Conservation (phyloP, 73 alveolate species). For the Paraurostyla sp. region DNA sequence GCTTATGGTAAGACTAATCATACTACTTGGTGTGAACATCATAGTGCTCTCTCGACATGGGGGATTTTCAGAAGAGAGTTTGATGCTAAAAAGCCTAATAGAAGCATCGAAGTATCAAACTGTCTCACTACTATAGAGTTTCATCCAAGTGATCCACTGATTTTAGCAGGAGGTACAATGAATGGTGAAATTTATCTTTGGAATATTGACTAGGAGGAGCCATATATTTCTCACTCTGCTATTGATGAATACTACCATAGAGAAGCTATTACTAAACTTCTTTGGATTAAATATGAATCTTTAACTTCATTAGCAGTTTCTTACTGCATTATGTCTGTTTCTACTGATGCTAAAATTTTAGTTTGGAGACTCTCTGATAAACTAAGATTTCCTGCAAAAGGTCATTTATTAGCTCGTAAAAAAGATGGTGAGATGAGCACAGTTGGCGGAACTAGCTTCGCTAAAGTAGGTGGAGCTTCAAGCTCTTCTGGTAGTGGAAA, state of each 20-base stretch:
- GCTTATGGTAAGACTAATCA: conserved; percentile 84
- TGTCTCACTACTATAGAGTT: conserved; percentile 76
- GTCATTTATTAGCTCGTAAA: conserved; percentile 77
- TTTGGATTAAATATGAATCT: conserved; percentile 74
- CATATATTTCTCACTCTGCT: conserved; percentile 64
- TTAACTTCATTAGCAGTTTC: conserved; percentile 9
- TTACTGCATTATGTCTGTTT: conserved; percentile 42
- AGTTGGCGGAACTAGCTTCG: conserved; percentile 83
- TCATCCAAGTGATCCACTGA: conserved; percentile 83
- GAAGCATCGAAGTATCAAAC: conserved; percentile 70
- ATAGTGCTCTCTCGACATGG: conserved; percentile 82
- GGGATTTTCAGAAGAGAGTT: conserved; percentile 83
- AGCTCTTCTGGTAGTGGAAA: too few relatives aligned
- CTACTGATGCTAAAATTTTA: conserved; percentile 86
- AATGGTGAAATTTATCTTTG: conserved; percentile 86
- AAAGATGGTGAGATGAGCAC: conserved; percentile 76
- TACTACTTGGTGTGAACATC: conserved; percentile 77
- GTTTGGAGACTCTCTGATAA: conserved; percentile 75
- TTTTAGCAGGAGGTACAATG: conserved; percentile 88
- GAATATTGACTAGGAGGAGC: conserved; percentile 76
- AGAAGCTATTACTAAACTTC: conserved; percentile 82
- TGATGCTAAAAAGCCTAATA: conserved; percentile 74
- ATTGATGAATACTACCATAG: conserved; percentile 89
- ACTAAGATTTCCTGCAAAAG: conserved; percentile 78
- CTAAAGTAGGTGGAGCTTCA: conserved; percentile 44